Percentiles rank a stretch among this genome's conserved stretches.
These are phyloP conservation scores for Vigna angularis DNA, from an alignment of 306 rosid species.

Conservation along the genomic window DNA sequence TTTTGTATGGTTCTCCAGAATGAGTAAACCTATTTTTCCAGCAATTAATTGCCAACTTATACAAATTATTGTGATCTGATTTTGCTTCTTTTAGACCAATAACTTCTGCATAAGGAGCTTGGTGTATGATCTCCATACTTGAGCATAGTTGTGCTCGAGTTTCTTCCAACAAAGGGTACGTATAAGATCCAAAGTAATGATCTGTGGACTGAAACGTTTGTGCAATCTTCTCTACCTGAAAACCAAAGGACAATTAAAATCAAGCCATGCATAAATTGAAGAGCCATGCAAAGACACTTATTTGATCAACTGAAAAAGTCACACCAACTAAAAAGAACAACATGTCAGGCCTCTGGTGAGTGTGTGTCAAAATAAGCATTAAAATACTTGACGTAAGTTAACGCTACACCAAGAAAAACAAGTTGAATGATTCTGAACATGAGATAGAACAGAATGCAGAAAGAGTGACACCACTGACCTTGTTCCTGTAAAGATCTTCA, in stretches of 20 bases:
- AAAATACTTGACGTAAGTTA: not conserved
- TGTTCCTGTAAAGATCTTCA: conserved; percentile 45
- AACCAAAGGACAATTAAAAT: not conserved
- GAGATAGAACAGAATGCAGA: not conserved
- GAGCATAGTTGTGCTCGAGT: conserved; percentile 62
- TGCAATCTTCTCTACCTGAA: conserved; percentile 59
- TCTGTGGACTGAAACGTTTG: conserved; percentile 49
- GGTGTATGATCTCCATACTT: conserved; percentile 51
- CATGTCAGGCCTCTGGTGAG: not conserved
- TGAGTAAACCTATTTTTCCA: conserved; percentile 58
- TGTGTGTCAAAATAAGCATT: not conserved
- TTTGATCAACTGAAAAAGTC: not conserved
- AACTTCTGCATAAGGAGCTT: conserved; percentile 59
- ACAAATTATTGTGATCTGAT: conserved; percentile 25
- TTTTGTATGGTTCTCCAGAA: conserved; percentile 60
- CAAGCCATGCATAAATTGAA: not conserved
- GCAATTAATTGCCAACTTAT: conserved; percentile 46
- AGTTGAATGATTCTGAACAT: not conserved
- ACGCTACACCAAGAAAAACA: not conserved
- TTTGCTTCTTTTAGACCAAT: conserved; percentile 43
- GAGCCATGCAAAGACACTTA: not conserved
- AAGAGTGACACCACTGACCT: conserved; percentile 11
- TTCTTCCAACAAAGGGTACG: conserved; percentile 69
- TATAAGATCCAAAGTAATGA: conserved; percentile 53
- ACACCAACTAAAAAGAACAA: not conserved